These are phyloP conservation scores for Schwanniomyces sp. DNA, from an alignment of 805 yeast species.

Conservation along the genomic window DNA sequence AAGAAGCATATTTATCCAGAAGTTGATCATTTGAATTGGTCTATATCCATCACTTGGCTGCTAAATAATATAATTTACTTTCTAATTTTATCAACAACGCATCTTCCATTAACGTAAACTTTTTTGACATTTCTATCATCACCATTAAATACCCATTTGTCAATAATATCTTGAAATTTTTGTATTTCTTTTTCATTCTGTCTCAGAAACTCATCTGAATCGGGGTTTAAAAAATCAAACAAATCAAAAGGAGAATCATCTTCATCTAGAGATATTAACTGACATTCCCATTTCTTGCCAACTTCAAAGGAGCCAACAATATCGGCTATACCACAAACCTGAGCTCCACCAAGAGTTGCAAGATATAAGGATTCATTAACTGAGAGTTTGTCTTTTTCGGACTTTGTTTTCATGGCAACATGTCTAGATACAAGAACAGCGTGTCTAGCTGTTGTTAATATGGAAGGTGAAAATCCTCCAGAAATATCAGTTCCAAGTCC, in stretches of 20 bases:
- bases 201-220: neutral
- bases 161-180: conserved; percentile 54
- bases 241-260: conserved; percentile 61
- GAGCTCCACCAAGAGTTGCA: conserved; percentile 84
- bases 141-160: conserved; percentile 85
- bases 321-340: conserved; percentile 52
- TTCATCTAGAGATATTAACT: conserved; percentile 57
- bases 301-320: conserved; percentile 62
- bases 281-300: conserved; percentile 80
- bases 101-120: conserved; percentile 78
- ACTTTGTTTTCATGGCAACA: conserved; percentile 54
- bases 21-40: no score
- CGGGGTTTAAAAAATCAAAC: conserved; percentile 61
- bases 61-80: neutral
- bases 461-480: conserved; percentile 72
- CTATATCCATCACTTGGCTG: no score
- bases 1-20: no score
- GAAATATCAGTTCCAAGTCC: conserved; percentile 79
- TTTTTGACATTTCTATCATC: conserved; percentile 76
- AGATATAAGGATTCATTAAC: conserved; percentile 69
- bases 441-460: conserved; percentile 64
- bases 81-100: neutral
- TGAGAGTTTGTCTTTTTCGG: conserved; percentile 46
- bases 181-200: conserved; percentile 7
- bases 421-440: conserved; percentile 74